phyloP scores from a whole-genome alignment of 148 eudicot genomes.

The Nyssa sinensis region DNA sequence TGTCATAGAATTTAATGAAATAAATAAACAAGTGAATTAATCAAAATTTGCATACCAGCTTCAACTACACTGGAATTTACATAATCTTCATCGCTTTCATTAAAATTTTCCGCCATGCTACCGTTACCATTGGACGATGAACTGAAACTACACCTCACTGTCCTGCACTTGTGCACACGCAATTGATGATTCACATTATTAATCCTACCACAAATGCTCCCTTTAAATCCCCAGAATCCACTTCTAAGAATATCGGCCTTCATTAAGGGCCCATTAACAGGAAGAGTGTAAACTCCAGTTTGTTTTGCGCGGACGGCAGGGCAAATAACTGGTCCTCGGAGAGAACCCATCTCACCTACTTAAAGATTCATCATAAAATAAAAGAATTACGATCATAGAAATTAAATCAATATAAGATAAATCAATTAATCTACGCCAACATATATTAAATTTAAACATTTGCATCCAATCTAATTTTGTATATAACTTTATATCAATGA shows the following conservation, averaged over 20 bases:
- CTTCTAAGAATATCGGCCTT: slow-evolving; percentile 48
- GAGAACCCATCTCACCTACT: slow-evolving; percentile 54
- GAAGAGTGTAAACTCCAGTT: slow-evolving; percentile 40
- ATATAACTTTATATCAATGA: background rate
- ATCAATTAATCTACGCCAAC: background rate
- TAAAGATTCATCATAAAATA: background rate
- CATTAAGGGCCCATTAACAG: slow-evolving; percentile 36
- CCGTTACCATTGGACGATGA: slow-evolving; percentile 73
- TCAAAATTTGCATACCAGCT: slow-evolving; percentile 57
- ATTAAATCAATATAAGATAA: background rate
- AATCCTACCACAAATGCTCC: slow-evolving; percentile 26
- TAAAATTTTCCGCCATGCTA: slow-evolving; percentile 80
- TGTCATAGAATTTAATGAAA: background rate
- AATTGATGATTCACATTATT: slow-evolving; percentile 26
- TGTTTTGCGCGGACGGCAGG: slow-evolving; percentile 62
- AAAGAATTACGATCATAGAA: background rate
- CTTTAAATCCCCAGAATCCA: slow-evolving; percentile 55
- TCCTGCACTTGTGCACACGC: slow-evolving; percentile 32
- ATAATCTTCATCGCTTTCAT: slow-evolving; percentile 76
- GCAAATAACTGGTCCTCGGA: slow-evolving; percentile 77
- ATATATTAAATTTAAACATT: background rate
- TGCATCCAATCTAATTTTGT: background rate
- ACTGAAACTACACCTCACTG: slow-evolving; percentile 59
- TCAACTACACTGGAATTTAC: slow-evolving; percentile 78
- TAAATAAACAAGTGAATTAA: background rate